Evolutionary conservation across 2,329 filamentous ascomycete species (phyloP), one percentile per base, ranked within the genome.

Genomic region (Cytospora paraplurivora): DNA sequence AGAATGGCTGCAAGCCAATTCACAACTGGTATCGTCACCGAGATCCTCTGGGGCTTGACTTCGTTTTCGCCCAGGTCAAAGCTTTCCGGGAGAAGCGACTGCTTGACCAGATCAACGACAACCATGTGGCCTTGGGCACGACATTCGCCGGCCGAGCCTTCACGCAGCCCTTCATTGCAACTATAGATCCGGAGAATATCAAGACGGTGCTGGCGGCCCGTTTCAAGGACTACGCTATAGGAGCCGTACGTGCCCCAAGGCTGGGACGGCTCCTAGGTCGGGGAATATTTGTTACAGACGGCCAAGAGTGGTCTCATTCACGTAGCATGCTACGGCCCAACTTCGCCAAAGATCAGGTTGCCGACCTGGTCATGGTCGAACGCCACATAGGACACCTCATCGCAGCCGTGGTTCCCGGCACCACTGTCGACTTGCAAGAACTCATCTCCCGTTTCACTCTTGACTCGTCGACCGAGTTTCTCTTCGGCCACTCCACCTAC

Each of bases 161-260:
- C 38, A 41, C 38, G 27, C 47, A 12, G 33, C 21, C 56, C 21
- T 58, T 58, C 49, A 58, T 41, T 38, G 38, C 47, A 49, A 62
- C 59, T 21, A 54, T 56, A 21, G 61, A 62, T 32, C 61, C 61
- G 35, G 61, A 62, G 27, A 62, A 62, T 37, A 62, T 62, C 61
- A 58, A 62, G 61, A 59, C 61, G 13, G 55, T 62, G 49, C 47
- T 62, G 37, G 52, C 61, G 35, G 37, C 37, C 12, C 58, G 58
- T 13, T 62, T 62, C 12, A n/a, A 13, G 41, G 41, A 44, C n/a
- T n/a, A 44, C 41, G 13, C 12, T n/a, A 13, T 44, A 3, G 13
- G 41, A 44, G 13, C 41, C 41, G 41, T 13, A 44, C 41, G n/a
- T 13, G 12, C 41, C n/a, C 41, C 12, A 44, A 44, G 41, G 13